Evolutionary conservation across 352 stramenopile genomes (phyloP).

Genomic region (Globisporangium abappressorium): DNA sequence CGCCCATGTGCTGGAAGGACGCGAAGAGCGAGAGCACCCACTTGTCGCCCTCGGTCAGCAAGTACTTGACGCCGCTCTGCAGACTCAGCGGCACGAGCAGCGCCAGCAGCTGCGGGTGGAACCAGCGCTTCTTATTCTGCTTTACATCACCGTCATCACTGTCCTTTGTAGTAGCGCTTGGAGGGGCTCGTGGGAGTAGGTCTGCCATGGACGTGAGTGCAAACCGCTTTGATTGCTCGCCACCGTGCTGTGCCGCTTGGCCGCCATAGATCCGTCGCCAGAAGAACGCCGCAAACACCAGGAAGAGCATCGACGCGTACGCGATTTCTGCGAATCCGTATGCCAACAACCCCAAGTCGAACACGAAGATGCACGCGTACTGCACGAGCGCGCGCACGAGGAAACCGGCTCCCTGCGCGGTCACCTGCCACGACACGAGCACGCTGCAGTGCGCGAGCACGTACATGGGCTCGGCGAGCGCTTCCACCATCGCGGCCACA

Average conservation of each 20-base stretch:
- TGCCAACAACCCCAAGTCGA: conserved; percentile 61
- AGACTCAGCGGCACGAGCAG: conserved; percentile 78
- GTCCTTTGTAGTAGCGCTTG: background rate
- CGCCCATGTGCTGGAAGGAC: conserved; percentile 91
- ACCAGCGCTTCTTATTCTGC: conserved; percentile 21
- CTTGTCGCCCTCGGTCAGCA: conserved; percentile 96
- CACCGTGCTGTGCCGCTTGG: background rate
- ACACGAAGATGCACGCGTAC: conserved; percentile 58
- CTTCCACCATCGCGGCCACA: conserved; percentile 73
- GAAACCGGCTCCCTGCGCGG: conserved; percentile 73
- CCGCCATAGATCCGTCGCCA: conserved; percentile 32
- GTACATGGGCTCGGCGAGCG: conserved; percentile 80
- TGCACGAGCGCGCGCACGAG: conserved; percentile 66
- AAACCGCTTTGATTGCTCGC: conserved; percentile 19
- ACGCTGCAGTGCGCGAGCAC: conserved; percentile 74
- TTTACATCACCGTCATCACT: background rate
- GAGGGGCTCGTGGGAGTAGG: conserved; percentile 37
- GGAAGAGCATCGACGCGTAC: conserved; percentile 60
- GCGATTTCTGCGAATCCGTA: conserved; percentile 78
- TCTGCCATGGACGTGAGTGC: conserved; percentile 50
- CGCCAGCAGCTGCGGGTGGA: conserved; percentile 56
- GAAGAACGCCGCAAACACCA: conserved; percentile 61
- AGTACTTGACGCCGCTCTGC: conserved; percentile 96
- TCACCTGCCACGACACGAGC: conserved; percentile 80
- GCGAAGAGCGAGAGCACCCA: conserved; percentile 92